A percentile compares a stretch with the other conserved stretches of the same genome.
Conservation (phyloP, 495 filamentous ascomycete species). For the Aspergillus sclerotioniger region DNA sequence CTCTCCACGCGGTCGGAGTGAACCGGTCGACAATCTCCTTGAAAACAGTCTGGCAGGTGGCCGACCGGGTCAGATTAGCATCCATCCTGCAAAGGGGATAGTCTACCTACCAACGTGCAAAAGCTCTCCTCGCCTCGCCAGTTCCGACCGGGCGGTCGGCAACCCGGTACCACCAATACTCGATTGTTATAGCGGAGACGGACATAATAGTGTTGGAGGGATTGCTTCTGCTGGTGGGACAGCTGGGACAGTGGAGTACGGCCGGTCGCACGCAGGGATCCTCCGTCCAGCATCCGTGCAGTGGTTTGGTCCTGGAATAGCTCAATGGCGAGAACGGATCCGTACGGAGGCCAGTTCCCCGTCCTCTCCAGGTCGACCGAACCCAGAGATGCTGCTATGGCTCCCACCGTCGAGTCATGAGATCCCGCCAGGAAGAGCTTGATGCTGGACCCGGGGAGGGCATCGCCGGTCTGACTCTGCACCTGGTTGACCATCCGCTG, state of each 20-base stretch:
- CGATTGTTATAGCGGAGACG: not conserved
- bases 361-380: not conserved
- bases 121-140: not conserved
- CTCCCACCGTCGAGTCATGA: constrained; percentile 1
- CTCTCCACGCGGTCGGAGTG: not conserved
- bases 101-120: constrained; percentile 1
- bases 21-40: constrained; percentile 3
- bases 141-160: not conserved
- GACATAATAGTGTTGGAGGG: not conserved
- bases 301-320: not conserved
- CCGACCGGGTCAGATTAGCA: not conserved
- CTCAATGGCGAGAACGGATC: not conserved
- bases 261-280: not conserved
- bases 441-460: not conserved
- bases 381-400: not conserved
- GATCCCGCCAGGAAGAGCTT: not conserved
- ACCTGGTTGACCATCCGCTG: not conserved
- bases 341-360: constrained; percentile 2
- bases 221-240: not conserved
- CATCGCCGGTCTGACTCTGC: not conserved
- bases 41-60: not conserved
- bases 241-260: not conserved
- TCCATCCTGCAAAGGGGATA: not conserved
- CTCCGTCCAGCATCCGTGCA: not conserved
- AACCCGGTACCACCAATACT: constrained; percentile 5